phyloP scores from a whole-genome alignment of 2,329 filamentous ascomycete species.

The Plenodomus tracheiphilus region DNA sequence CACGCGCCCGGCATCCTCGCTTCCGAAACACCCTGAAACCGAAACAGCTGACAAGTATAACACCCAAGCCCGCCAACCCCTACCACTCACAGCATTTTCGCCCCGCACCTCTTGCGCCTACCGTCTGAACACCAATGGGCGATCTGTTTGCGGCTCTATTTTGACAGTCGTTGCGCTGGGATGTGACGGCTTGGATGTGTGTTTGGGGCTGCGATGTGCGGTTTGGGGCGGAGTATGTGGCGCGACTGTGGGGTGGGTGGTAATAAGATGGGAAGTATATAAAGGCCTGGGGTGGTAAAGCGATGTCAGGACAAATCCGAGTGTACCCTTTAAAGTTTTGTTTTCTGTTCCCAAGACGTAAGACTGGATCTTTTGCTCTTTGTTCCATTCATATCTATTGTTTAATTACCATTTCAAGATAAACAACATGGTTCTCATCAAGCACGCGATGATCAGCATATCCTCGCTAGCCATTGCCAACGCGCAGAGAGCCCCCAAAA shows the following conservation, averaged over 20 bases:
- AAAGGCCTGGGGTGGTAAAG: constrained; percentile 17
- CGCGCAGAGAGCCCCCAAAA: constrained; percentile 13
- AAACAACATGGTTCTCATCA: no score
- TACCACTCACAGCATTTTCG: constrained; percentile 4
- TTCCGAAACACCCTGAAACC: constrained; percentile 30
- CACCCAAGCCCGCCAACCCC: constrained; percentile 4
- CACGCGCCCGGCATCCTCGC: constrained; percentile 18
- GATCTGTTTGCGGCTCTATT: constrained; percentile 9
- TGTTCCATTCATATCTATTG: no score
- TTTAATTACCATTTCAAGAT: constrained; percentile 10
- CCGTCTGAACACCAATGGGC: constrained; percentile 14
- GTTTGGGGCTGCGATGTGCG: constrained; percentile 7
- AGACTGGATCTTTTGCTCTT: no score
- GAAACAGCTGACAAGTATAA: constrained; percentile 23
- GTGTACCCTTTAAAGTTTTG: no score
- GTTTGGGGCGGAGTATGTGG: constrained; percentile 22
- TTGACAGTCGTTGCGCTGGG: constrained; percentile 3
- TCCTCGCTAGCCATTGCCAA: constrained; percentile 3
- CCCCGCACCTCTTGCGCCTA: constrained; percentile 17
- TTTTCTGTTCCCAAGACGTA: no score
- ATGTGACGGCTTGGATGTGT: constrained; percentile 2
- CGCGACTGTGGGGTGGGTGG: background rate
- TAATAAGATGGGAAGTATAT: constrained; percentile 5
- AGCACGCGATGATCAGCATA: background rate
- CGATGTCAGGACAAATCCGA: no score